A percentile compares a stretch with the other conserved stretches of the same genome.
Conservation (phyloP, 768 basidiomycete genomes). For the Suillus sp. region DNA sequence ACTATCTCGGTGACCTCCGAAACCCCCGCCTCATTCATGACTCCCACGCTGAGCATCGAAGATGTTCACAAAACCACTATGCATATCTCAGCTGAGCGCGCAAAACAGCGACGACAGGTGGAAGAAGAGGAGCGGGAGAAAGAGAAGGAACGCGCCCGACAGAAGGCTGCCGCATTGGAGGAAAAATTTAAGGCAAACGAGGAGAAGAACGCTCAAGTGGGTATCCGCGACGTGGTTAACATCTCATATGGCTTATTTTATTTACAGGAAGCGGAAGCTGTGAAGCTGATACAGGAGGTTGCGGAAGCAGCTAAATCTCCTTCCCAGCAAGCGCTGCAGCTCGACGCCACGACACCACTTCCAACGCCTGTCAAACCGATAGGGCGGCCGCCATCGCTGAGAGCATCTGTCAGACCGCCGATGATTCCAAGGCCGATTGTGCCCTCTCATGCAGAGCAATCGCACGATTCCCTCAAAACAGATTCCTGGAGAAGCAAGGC, state of each 20-base stretch:
- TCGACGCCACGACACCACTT: slow-evolving; percentile 13
- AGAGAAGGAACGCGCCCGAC: slow-evolving; percentile 76
- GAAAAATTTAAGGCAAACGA: slow-evolving; percentile 53
- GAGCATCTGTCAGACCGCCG: slow-evolving; percentile 29
- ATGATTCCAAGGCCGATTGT: slow-evolving; percentile 13
- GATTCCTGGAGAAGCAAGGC: slow-evolving; percentile 68
- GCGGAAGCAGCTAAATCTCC: slow-evolving; percentile 43
- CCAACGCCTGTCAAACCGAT: slow-evolving; percentile 19
- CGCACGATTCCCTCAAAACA: slow-evolving; percentile 34
- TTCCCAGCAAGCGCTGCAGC: slow-evolving; percentile 14
- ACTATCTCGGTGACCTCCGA: slow-evolving; percentile 46
- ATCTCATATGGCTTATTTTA: slow-evolving; percentile 22
- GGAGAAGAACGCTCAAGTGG: slow-evolving; percentile 23
- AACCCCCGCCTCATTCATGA: slow-evolving; percentile 21
- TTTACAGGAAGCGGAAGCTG: slow-evolving; percentile 39
- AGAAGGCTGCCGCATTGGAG: slow-evolving; percentile 78
- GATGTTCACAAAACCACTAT: slow-evolving; percentile 73
- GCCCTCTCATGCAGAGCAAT: slow-evolving; percentile 26
- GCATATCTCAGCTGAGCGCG: slow-evolving; percentile 84
- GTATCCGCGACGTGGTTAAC: slow-evolving; percentile 7
- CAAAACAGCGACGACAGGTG: slow-evolving; percentile 73
- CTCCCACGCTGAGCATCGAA: slow-evolving; percentile 52
- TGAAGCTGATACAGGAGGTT: slow-evolving; percentile 50
- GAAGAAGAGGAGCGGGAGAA: slow-evolving; percentile 85
- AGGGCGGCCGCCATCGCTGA: slow-evolving; percentile 39